phyloP scores from a whole-genome alignment of 495 filamentous ascomycete genomes.

The Penicillium salamii region DNA sequence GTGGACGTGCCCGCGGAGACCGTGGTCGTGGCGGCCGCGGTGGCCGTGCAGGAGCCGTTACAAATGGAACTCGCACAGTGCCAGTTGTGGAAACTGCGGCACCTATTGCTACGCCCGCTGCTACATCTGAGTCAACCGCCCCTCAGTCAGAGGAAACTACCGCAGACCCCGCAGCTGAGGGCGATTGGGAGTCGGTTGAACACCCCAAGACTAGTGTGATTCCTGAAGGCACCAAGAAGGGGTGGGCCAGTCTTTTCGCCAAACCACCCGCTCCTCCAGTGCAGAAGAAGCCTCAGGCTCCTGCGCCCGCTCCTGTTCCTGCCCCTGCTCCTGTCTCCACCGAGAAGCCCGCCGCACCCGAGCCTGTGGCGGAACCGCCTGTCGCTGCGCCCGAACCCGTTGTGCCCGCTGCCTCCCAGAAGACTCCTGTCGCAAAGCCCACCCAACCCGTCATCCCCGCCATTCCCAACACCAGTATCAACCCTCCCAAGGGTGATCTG shows the following conservation, averaged over 20 bases:
- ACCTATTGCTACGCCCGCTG: slow-evolving; percentile 25
- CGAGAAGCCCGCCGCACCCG: slow-evolving; percentile 30
- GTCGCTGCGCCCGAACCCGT: slow-evolving; percentile 26
- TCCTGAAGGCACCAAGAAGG: slow-evolving; percentile 54
- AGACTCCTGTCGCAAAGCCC: slow-evolving; percentile 28
- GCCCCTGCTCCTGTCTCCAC: slow-evolving; percentile 25
- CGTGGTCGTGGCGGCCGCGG: slow-evolving; percentile 75
- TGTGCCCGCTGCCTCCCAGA: slow-evolving; percentile 25
- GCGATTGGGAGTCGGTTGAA: slow-evolving; percentile 30
- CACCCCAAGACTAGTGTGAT: slow-evolving; percentile 39
- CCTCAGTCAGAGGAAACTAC: slow-evolving; percentile 24
- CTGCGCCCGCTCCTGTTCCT: slow-evolving; percentile 24
- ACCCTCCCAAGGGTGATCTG: slow-evolving; percentile 76
- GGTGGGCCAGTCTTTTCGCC: slow-evolving; percentile 63
- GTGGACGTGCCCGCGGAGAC: slow-evolving; percentile 68
- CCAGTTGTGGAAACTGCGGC: slow-evolving; percentile 29
- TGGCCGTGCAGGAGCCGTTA: slow-evolving; percentile 54
- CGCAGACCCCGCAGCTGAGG: slow-evolving; percentile 28
- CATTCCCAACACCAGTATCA: slow-evolving; percentile 53
- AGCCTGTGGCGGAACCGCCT: slow-evolving; percentile 25
- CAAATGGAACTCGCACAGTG: slow-evolving; percentile 49
- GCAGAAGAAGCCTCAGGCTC: slow-evolving; percentile 31
- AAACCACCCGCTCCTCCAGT: slow-evolving; percentile 41
- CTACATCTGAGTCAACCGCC: slow-evolving; percentile 44
- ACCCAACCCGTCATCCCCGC: slow-evolving; percentile 31